A percentile compares a stretch with the other conserved stretches of the same genome.
phyloP scores from a whole-genome alignment of 2,329 filamentous ascomycete genomes.

The Scolecobasidium constrictum region DNA sequence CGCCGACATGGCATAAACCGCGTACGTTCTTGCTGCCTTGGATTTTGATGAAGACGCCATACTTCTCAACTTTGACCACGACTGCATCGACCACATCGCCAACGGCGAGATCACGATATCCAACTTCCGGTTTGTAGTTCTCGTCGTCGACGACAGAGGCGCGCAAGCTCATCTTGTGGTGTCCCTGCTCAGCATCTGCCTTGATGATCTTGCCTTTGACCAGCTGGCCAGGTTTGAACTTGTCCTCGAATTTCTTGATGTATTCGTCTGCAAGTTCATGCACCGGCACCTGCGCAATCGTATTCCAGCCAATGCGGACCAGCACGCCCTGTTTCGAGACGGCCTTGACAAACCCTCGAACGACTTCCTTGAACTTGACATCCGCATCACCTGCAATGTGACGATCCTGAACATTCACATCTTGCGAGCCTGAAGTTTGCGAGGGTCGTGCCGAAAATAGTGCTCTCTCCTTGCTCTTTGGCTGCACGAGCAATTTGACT shows the following conservation, averaged over 20 bases:
- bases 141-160: slow-evolving; percentile 64
- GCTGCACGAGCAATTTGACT: slow-evolving; percentile 74
- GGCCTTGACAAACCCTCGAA: slow-evolving; percentile 87
- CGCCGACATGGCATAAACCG: slow-evolving; percentile 81
- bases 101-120: slow-evolving; percentile 63
- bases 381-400: slow-evolving; percentile 65
- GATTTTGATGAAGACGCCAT: slow-evolving; percentile 86
- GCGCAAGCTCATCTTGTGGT: slow-evolving; percentile 80
- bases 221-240: slow-evolving; percentile 79
- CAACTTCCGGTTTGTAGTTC: slow-evolving; percentile 62
- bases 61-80: slow-evolving; percentile 87
- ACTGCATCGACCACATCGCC: slow-evolving; percentile 82
- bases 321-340: slow-evolving; percentile 85
- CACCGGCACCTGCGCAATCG: slow-evolving; percentile 75
- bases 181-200: slow-evolving; percentile 56
- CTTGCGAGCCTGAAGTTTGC: slow-evolving; percentile 74
- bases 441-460: slow-evolving; percentile 72
- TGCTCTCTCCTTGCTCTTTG: slow-evolving; percentile 60
- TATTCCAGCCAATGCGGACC: slow-evolving; percentile 67
- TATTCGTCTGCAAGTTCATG: slow-evolving; percentile 83
- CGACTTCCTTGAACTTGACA: slow-evolving; percentile 63
- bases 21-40: slow-evolving; percentile 83
- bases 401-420: slow-evolving; percentile 63
- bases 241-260: slow-evolving; percentile 89
- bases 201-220: slow-evolving; percentile 76